Evolutionary conservation across 192 early-diverging fungal species (phyloP).

Genomic region (Umbelopsis sp.): DNA sequence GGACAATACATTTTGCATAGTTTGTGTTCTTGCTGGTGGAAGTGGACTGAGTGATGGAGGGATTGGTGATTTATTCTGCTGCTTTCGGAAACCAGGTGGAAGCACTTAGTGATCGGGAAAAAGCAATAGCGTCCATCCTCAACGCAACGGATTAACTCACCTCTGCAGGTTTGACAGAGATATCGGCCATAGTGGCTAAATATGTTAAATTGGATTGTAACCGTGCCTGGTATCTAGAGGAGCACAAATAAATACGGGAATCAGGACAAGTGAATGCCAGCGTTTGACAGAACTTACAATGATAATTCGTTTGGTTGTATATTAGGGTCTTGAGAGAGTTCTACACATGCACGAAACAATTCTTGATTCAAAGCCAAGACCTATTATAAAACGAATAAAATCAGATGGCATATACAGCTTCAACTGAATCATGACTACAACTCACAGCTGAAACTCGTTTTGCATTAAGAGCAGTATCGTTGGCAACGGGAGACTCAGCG

Average conservation of each 20-base stretch:
- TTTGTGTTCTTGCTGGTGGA: conserved; percentile 28
- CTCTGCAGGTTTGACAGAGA: conserved; percentile 31
- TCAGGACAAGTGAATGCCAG: background rate
- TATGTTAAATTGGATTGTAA: conserved; percentile 41
- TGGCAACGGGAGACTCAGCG: background rate
- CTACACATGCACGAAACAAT: conserved; percentile 33
- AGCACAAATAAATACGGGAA: background rate
- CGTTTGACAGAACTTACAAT: conserved; percentile 16
- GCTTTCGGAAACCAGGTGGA: background rate
- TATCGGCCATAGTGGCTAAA: conserved; percentile 39
- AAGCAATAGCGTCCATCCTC: no score
- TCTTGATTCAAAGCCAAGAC: conserved; percentile 38
- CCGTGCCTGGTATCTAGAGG: conserved; percentile 30
- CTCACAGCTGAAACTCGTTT: conserved; percentile 34
- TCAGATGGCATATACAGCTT: no score
- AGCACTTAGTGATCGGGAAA: no score
- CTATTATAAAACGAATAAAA: background rate
- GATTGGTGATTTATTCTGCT: conserved; percentile 27
- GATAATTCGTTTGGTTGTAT: conserved; percentile 22
- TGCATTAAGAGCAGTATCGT: conserved; percentile 19
- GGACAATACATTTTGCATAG: conserved; percentile 19
- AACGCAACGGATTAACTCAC: conserved; percentile 8
- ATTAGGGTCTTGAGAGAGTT: conserved; percentile 16
- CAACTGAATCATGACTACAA: background rate
- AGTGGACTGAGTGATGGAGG: conserved; percentile 33